Evolutionary conservation across 2,329 filamentous ascomycete species (phyloP), one percentile per base, ranked within the genome.

Genomic region (Pseudocercospora vitis): DNA sequence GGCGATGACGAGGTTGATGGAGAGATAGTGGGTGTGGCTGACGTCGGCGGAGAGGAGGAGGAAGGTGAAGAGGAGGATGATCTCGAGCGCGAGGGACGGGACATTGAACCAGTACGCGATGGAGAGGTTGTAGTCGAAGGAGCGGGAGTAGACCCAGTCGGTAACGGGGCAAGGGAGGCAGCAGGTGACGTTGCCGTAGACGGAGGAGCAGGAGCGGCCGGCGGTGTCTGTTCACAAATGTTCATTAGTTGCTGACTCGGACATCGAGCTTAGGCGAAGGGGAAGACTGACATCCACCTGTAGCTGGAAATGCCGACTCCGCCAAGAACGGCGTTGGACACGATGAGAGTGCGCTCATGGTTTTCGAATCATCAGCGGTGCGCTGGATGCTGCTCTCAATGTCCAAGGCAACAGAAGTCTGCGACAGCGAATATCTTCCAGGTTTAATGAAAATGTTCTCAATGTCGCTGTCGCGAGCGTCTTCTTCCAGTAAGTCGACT

Each of bases 1-100:
- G 65, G 88, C 89, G 58, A 95, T 85, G 68, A 85, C 92, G 32
- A 96, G 76, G 64, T 95, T 95, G 68, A 96, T 89, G 32, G 90
- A 82, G 65, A 88, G 84, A 8, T 89, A 95, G 62, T 91, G 86
- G 19, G 88, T 82, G 0, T 88, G 88, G 63, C 86, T 84, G 45
- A 86, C 72, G 42, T 90, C 79, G 51, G 88, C 83, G 9, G 91
- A 89, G 19, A 96, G 76, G 14, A 86, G 78, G 7, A 81, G 76
- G 78, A 89, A 96, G 6, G 89, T 94, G 4, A 88, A 49, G 8
- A 96, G 75, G 24, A 96, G 75, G 65, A 91, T 89, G 18, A 83
- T 67, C 62, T 86, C 91, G 63, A 87, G 83, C 45, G 85, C 71
- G 45, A 89, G 78, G 55, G 88, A 83, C 7, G 78, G 81, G n/a